These are phyloP conservation scores for Pseudognaphalium luteoalbum DNA, from an alignment of 129 eudicot species.

Conservation along the genomic window DNA sequence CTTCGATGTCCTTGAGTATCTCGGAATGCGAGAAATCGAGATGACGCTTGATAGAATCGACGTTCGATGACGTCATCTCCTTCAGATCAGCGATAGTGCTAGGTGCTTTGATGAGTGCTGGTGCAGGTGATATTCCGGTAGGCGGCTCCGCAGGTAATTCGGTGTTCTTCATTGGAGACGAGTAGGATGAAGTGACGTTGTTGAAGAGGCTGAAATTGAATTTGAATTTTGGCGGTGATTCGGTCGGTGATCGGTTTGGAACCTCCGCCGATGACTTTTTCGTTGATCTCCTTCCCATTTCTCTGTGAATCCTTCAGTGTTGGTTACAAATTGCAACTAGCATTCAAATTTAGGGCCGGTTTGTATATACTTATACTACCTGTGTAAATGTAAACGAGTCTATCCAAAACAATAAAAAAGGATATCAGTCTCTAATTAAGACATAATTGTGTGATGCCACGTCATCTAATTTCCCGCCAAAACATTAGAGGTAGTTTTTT, in stretches of 20 bases:
- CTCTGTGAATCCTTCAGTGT: conserved; percentile 7
- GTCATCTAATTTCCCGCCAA: no score
- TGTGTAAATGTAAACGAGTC: no score
- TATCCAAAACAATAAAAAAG: no score
- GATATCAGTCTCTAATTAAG: no score
- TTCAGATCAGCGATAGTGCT: conserved; percentile 69
- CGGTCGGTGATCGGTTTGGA: conserved; percentile 33
- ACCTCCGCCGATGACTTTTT: conserved; percentile 44
- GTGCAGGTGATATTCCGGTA: conserved; percentile 31
- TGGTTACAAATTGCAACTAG: neutral
- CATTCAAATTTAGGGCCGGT: neutral
- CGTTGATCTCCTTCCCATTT: conserved; percentile 47
- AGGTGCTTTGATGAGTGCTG: conserved; percentile 38
- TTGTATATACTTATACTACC: no score
- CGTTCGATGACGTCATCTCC: conserved; percentile 48
- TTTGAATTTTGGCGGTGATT: conserved; percentile 59
- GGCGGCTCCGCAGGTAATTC: conserved; percentile 23
- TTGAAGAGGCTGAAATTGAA: conserved; percentile 52
- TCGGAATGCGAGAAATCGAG: conserved; percentile 73
- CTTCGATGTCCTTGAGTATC: conserved; percentile 68
- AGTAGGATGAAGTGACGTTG: conserved; percentile 22
- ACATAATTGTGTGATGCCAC: no score
- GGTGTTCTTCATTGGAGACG: conserved; percentile 45
- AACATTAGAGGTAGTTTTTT: no score
- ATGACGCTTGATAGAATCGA: conserved; percentile 70